Base-by-base conservation (phyloP, 2,329 filamentous ascomycete species). In the Talaromyces verruculosus region DNA sequence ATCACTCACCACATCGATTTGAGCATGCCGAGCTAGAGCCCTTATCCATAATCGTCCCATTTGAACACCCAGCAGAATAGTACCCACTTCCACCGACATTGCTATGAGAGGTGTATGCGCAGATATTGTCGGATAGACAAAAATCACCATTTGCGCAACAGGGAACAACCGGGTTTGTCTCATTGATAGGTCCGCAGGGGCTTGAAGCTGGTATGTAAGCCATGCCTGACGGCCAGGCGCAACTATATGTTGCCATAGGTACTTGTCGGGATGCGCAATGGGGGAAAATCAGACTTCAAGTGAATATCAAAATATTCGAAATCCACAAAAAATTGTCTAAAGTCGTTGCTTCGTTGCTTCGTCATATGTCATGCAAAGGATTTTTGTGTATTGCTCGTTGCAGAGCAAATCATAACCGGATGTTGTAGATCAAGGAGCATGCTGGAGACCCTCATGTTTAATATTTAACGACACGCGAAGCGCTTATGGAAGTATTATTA, bases 51-150 rank as follows among this genome's bases (percentile, higher is more conserved):
- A 51, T 8, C 17, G 25, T 28, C 45, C 60, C 60, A 62, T 62
- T 19, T 47, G 60, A 62, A 35, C 60, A 62, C 7, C 39, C 60
- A 8, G 60, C 37, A 5, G 60, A 47, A 49, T 62, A 62, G 41
- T 62, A 62, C 10, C 60, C 60, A 30, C 41, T 47, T 13, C 60
- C 60, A 22, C 60, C 60, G 17, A n/a, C 39, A 35, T 45, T 49
- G n/a, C 39, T 47, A 37, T 62, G 60, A 45, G 60, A 45, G 25
- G 28, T 57, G 13, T 62, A 62, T 28, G 28, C 37, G 41, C 60
- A 62, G 28, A 62, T 43, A 51, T 62, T 62, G 41, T 62, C 25
- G 19, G 60, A 62, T 35, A 62, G 43, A 62, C 60, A 62, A n/a
- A 22, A 62, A 25, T 62, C 60, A 11, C 60, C 60, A 10, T 47